Conservation (phyloP, 495 filamentous ascomycete genomes). For the Aspergillus baeticus region DNA sequence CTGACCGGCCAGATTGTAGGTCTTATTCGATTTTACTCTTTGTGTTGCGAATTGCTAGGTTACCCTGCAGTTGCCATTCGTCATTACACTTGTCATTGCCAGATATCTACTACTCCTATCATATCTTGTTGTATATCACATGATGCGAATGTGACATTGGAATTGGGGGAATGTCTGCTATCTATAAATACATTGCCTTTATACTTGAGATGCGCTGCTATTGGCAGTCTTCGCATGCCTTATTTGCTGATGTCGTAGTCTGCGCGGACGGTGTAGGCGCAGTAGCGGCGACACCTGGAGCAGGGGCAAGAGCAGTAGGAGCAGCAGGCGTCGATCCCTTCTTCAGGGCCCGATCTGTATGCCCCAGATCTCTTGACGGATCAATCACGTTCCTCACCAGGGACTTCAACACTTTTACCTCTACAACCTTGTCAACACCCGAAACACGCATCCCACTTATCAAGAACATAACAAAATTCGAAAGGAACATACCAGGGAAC, state of each 20-base stretch:
- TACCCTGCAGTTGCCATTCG: slow-evolving; percentile 1
- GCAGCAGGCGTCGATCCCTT: slow-evolving; percentile 7
- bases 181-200: background rate
- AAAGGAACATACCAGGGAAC: slow-evolving; percentile 69
- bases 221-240: slow-evolving; percentile 47
- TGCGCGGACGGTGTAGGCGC: background rate
- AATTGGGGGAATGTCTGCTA: slow-evolving; percentile 11
- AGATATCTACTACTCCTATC: background rate
- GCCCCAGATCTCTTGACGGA: slow-evolving; percentile 74
- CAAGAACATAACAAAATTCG: no score
- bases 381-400: slow-evolving; percentile 82
- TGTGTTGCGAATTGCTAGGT: slow-evolving; percentile 6
- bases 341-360: slow-evolving; percentile 65
- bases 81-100: slow-evolving; percentile 1
- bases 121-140: slow-evolving; percentile 14
- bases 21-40: slow-evolving; percentile 9
- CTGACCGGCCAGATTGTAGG: background rate
- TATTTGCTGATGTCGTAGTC: background rate
- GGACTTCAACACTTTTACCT: slow-evolving; percentile 87
- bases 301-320: background rate
- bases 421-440: slow-evolving; percentile 31
- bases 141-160: slow-evolving; percentile 14
- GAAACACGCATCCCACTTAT: no score
- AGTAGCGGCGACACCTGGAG: slow-evolving; percentile 3
- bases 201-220: slow-evolving; percentile 14